Percentiles rank a stretch among this genome's conserved stretches.
Evolutionary conservation across 2,329 filamentous ascomycete species (phyloP).

Genomic region (Alternaria triticina): DNA sequence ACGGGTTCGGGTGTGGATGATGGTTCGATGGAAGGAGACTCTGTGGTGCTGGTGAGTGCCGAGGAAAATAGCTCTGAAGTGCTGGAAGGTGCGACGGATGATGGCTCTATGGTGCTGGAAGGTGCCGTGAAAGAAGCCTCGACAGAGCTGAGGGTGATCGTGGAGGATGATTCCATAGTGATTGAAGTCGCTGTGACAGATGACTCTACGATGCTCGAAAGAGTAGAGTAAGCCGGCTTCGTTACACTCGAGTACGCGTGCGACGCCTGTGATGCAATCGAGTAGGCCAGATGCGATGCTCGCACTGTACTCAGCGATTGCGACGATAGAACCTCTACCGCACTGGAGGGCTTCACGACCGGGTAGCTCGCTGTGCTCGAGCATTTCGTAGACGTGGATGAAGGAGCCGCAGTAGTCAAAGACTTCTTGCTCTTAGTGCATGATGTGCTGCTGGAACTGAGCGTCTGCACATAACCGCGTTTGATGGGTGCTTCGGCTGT

Average conservation of each 20-base stretch:
- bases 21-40: background rate
- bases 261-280: background rate
- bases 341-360: background rate
- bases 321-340: background rate
- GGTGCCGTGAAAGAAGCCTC: background rate
- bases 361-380: background rate
- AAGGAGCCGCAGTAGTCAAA: background rate
- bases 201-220: background rate
- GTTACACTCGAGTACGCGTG: background rate
- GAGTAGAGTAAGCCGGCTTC: background rate
- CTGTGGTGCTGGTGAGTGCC: background rate
- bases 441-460: background rate
- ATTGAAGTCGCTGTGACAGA: background rate
- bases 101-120: background rate
- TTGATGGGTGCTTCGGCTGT: background rate
- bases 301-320: background rate
- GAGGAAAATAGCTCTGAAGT: background rate
- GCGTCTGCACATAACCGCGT: background rate
- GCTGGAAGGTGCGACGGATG: background rate
- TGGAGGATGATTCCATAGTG: background rate
- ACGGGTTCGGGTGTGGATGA: background rate
- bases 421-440: background rate
- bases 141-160: background rate
- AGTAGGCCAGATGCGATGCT: background rate
- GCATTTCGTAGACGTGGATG: background rate